phyloP scores from a whole-genome alignment of 2,329 filamentous ascomycete species.

The Xenoacremonium recifei region DNA sequence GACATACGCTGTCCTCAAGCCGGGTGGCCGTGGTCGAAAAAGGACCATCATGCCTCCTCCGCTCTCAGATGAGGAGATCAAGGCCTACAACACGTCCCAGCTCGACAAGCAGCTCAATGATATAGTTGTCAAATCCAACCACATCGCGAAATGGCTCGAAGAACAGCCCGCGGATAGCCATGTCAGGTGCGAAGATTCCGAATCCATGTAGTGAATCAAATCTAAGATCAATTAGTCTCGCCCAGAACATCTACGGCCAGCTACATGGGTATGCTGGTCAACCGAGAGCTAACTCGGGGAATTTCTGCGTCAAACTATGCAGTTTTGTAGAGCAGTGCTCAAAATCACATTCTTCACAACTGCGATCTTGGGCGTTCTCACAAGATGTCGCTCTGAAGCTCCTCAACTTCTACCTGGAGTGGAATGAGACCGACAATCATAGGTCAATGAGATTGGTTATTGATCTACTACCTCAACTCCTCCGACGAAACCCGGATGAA shows the following conservation, averaged over 20 bases:
- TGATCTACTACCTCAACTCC: conserved; percentile 53
- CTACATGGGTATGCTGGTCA: conserved; percentile 50
- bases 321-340: conserved; percentile 61
- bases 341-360: conserved; percentile 42
- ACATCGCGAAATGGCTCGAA: conserved; percentile 43
- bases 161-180: conserved; percentile 33
- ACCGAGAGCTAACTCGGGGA: conserved; percentile 54
- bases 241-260: conserved; percentile 43
- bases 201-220: conserved; percentile 14
- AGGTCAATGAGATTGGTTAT: conserved; percentile 62
- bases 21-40: too few species aligned
- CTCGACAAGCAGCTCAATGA: conserved; percentile 27
- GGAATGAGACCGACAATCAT: conserved; percentile 65
- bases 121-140: conserved; percentile 35
- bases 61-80: too few species aligned
- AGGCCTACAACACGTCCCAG: too few species aligned
- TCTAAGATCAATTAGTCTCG: conserved; percentile 27
- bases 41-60: too few species aligned
- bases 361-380: conserved; percentile 53
- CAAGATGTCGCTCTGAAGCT: conserved; percentile 46
- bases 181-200: conserved; percentile 32
- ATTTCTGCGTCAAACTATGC: conserved; percentile 57
- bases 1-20: too few species aligned
- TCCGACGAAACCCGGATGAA: conserved; percentile 47
- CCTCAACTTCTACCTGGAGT: conserved; percentile 64